Evolutionary conservation across 257 asterid genomes (phyloP).

Genomic region (Solanum medicagineum): DNA sequence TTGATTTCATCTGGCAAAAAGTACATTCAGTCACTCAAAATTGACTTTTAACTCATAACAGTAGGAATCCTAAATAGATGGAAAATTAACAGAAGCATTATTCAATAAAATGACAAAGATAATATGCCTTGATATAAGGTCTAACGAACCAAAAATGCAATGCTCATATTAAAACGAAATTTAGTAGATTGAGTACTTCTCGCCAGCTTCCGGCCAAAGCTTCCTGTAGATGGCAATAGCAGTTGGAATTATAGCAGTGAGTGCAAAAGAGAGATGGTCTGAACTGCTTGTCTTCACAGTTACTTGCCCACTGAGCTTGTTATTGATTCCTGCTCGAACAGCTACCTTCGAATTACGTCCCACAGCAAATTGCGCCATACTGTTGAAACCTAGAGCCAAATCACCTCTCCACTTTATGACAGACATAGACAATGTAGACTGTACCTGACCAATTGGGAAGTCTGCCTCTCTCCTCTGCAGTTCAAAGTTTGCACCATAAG

Average conservation of each 20-base stretch:
- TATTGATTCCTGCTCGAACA: slow-evolving; percentile 84
- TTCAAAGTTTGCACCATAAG: slow-evolving; percentile 91
- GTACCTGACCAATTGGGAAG: slow-evolving; percentile 86
- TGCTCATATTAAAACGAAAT: slow-evolving; percentile 4
- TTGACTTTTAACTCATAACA: background rate
- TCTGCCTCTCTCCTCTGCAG: slow-evolving; percentile 71
- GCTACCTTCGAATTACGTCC: slow-evolving; percentile 84
- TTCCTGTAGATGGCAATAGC: slow-evolving; percentile 66
- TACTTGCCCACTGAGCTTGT: slow-evolving; percentile 90
- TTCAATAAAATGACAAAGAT: slow-evolving; percentile 15
- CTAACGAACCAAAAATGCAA: slow-evolving; percentile 4
- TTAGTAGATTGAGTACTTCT: slow-evolving; percentile 62
- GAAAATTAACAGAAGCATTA: slow-evolving; percentile 7
- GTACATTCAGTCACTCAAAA: slow-evolving; percentile 5
- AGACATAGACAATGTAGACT: slow-evolving; percentile 66
- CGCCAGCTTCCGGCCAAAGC: slow-evolving; percentile 43
- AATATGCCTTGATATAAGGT: background rate
- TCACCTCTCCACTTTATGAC: slow-evolving; percentile 91
- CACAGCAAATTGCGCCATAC: slow-evolving; percentile 50
- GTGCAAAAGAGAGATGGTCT: slow-evolving; percentile 83
- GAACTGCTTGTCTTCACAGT: slow-evolving; percentile 91
- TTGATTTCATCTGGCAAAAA: slow-evolving; percentile 12
- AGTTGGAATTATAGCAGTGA: slow-evolving; percentile 61
- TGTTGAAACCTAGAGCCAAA: slow-evolving; percentile 67
- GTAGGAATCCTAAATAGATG: background rate